Base-by-base conservation (phyloP, 2,329 filamentous ascomycete species). In the Monosporascus cannonballus region DNA sequence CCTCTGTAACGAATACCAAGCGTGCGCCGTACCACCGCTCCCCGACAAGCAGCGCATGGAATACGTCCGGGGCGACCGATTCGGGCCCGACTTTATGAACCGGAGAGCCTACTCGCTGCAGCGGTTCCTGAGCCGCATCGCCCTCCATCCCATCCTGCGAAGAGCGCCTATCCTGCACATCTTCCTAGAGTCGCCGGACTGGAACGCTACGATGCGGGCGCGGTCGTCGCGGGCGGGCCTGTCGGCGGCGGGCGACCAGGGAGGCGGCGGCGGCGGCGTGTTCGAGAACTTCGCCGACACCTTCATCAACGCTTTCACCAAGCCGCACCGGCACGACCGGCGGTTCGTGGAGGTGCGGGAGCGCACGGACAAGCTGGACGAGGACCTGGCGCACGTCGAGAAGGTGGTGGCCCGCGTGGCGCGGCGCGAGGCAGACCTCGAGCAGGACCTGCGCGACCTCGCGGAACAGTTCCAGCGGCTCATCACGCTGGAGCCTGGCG, bases 1-100 rank as follows among this genome's bases (percentile, higher is more conserved):
- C 34, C 84, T 99, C 49, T 85, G 80, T 58, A 86, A 85, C 67
- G 92, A 96, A 69, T 97, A 90, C 64, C 90, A 91, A 54, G 89
- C 90, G 74, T 90, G 88, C 71, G 94, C 94, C 47, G 90, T 99
- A 3, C 94, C 94, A 30, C 94, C 94, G 47, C 78, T 99, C 51
- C 94, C 94, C 50, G 94, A 97, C 73, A 99, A 97, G 78, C 93
- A 97, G 77, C 95, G 95, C 73, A 96, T 99, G 89, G 91, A 96
- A 67, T 97, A 97, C 67, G 94, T 97, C 49, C 89, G 92, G 37
- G 94, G 94, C 61, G 93, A 97, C 75, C 87, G 94, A 57, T 99
- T 99, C 71, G 91, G 92, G 8, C 73, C 86, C 48, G 94, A 97
- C 72, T 99, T 99, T 69, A 99, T 91, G 36, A 79, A 84, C 46